These are phyloP conservation scores for Brassica balearica DNA, from an alignment of 441 rosid genomes.

Conservation along the genomic window DNA sequence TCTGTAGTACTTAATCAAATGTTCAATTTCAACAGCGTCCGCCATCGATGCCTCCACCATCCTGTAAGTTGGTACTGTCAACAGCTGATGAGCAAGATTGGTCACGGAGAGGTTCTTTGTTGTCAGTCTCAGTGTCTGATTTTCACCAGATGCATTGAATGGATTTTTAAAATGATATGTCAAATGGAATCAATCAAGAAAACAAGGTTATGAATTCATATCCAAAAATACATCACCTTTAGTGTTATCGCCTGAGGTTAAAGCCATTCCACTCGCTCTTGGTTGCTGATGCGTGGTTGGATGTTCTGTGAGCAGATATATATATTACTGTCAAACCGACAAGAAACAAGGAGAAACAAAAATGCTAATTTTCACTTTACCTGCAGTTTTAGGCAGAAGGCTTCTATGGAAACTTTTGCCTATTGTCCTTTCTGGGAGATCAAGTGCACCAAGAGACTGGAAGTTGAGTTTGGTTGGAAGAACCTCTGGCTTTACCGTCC, in stretches of 20 bases:
- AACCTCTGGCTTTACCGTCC: not conserved
- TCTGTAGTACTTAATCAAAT: not conserved
- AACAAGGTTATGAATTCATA: not conserved
- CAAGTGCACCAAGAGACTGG: not conserved
- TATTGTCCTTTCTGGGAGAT: not conserved
- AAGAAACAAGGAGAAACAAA: not conserved
- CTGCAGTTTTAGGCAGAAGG: slow-evolving; percentile 67
- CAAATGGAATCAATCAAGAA: not conserved
- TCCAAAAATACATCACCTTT: slow-evolving; percentile 48
- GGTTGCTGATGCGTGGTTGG: slow-evolving; percentile 75
- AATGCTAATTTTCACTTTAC: slow-evolving; percentile 32
- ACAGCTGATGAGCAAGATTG: slow-evolving; percentile 36
- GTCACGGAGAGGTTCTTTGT: slow-evolving; percentile 37
- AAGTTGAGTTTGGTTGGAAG: not conserved
- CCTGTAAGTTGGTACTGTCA: not conserved
- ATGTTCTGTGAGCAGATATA: slow-evolving; percentile 40
- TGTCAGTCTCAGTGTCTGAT: slow-evolving; percentile 41
- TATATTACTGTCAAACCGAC: not conserved
- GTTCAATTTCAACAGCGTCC: no score
- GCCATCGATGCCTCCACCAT: not conserved
- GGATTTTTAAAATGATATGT: not conserved
- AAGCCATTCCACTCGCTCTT: slow-evolving; percentile 54
- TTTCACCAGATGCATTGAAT: not conserved
- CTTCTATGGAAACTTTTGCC: slow-evolving; percentile 34
- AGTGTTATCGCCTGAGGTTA: slow-evolving; percentile 60